A percentile compares a stretch with the other conserved stretches of the same genome.
Evolutionary conservation across 2,329 filamentous ascomycete genomes (phyloP).

Genomic region (Botrytis squamosa): DNA sequence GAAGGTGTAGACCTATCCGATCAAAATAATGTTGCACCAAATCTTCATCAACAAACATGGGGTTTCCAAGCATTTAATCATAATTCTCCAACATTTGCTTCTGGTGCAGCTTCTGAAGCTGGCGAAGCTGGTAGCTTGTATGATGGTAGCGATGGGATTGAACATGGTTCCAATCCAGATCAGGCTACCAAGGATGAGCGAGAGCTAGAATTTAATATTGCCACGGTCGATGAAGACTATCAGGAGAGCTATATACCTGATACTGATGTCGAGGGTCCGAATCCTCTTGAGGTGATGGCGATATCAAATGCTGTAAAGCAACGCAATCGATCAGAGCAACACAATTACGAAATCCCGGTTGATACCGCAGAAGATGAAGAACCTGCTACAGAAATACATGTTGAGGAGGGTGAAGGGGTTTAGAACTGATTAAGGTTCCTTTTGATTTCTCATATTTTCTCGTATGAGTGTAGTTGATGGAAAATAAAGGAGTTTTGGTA

Average conservation of each 20-base stretch:
- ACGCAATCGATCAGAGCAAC: not conserved
- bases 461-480: not conserved
- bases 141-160: slow-evolving; percentile 34
- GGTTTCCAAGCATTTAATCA: slow-evolving; percentile 5
- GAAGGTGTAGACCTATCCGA: slow-evolving; percentile 36
- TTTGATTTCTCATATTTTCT: not conserved
- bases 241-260: slow-evolving; percentile 29
- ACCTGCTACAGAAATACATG: slow-evolving; percentile 38
- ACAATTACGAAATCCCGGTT: slow-evolving; percentile 22
- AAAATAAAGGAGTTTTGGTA: slow-evolving; percentile 9
- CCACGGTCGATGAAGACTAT: slow-evolving; percentile 28
- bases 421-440: slow-evolving; percentile 29
- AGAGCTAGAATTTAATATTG: slow-evolving; percentile 33
- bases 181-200: slow-evolving; percentile 28
- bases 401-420: slow-evolving; percentile 37
- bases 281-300: slow-evolving; percentile 22
- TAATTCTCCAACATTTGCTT: slow-evolving; percentile 25
- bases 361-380: slow-evolving; percentile 31
- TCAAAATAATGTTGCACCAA: slow-evolving; percentile 22
- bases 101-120: slow-evolving; percentile 35
- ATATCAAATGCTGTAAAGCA: not conserved
- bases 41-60: slow-evolving; percentile 10
- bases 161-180: slow-evolving; percentile 37
- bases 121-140: slow-evolving; percentile 19
- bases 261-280: slow-evolving; percentile 34